Percentiles rank a stretch among this genome's conserved stretches.
Evolutionary conservation across 73 alveolate genomes (phyloP).

Genomic region (Stentor roeselii): DNA sequence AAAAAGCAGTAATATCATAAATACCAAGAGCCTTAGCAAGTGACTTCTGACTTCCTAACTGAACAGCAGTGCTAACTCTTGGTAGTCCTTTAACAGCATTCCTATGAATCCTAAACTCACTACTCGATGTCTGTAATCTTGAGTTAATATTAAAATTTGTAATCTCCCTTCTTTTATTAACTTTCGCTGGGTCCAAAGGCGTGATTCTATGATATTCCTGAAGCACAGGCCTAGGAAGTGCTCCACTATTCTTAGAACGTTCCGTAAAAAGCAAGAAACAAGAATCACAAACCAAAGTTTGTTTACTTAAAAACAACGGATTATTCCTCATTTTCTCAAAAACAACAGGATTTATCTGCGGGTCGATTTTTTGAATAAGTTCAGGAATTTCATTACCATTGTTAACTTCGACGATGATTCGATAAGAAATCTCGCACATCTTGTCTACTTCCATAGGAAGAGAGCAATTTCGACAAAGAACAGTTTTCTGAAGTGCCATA

Average conservation of each 20-base stretch:
- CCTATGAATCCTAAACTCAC: too few species aligned
- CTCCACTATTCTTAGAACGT: conserved; percentile 8
- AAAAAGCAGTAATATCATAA: conserved; percentile 1
- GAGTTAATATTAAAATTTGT: background rate
- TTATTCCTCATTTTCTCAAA: conserved; percentile 13
- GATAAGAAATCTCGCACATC: conserved; percentile 29
- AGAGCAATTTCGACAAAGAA: conserved; percentile 17
- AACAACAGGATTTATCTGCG: background rate
- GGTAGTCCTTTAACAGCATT: conserved; percentile 4
- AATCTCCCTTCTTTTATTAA: conserved; percentile 18
- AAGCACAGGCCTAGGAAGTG: background rate
- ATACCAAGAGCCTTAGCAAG: conserved; percentile 12
- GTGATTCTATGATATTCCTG: background rate
- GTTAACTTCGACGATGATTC: background rate
- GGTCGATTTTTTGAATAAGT: background rate
- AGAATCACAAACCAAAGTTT: conserved; percentile 2
- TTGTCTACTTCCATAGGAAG: conserved; percentile 26
- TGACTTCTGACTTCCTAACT: background rate
- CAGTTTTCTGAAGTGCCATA: conserved; percentile 20
- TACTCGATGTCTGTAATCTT: background rate
- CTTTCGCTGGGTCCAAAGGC: conserved; percentile 3
- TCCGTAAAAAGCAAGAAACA: background rate
- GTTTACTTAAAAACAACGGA: conserved; percentile 20
- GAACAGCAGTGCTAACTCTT: conserved; percentile 9
- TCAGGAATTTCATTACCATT: background rate